phyloP scores from a whole-genome alignment of 2,329 filamentous ascomycete species.

The Fusarium circinatum region DNA sequence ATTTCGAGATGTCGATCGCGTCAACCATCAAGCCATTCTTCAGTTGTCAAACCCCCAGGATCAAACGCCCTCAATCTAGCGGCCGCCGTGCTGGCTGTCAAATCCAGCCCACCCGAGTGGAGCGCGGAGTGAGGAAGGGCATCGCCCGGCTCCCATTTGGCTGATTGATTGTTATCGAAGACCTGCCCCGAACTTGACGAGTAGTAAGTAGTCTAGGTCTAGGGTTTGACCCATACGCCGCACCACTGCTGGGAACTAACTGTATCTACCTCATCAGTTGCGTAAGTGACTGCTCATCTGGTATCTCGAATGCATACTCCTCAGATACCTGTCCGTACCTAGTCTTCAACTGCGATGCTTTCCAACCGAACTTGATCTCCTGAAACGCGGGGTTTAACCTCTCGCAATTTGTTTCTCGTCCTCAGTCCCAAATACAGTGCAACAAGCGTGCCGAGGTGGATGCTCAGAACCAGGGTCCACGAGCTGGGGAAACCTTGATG shows the following conservation, averaged over 20 bases:
- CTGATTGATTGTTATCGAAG: background rate
- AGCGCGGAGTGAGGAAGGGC: conserved; percentile 30
- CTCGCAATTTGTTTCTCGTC: background rate
- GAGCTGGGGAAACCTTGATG: conserved; percentile 34
- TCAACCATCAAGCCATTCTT: background rate
- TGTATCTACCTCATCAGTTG: background rate
- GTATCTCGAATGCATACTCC: background rate
- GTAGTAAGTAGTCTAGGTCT: background rate
- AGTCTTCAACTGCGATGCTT: background rate
- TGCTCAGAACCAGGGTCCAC: conserved; percentile 22
- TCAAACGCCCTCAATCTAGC: conserved; percentile 43
- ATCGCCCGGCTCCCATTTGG: conserved; percentile 4
- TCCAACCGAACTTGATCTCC: background rate
- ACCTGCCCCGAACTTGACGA: conserved; percentile 13
- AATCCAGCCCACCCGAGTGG: conserved; percentile 38
- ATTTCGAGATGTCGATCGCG: background rate
- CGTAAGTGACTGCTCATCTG: background rate
- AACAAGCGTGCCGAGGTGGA: conserved; percentile 13
- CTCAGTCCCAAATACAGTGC: background rate
- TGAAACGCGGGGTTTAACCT: conserved; percentile 27
- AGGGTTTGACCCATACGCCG: background rate
- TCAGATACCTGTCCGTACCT: background rate
- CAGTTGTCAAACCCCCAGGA: background rate
- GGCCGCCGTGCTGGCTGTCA: conserved; percentile 39
- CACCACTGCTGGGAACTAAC: background rate